Percentiles rank a stretch among this genome's conserved stretches.
Conservation (phyloP, 2,329 filamentous ascomycete genomes). For the Xylariaceae sp. region DNA sequence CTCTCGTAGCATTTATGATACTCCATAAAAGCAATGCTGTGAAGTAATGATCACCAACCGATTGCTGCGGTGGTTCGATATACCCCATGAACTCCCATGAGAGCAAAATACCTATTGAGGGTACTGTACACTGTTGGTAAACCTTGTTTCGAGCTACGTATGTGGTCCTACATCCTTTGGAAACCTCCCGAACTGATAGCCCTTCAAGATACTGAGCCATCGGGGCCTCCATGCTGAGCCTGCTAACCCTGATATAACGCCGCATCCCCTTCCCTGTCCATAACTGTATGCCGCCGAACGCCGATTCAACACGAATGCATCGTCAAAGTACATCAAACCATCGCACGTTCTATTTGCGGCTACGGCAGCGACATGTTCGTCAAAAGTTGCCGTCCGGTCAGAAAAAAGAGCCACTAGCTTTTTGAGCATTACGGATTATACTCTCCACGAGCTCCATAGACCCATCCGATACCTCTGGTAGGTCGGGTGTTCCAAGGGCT, state of each 20-base stretch:
- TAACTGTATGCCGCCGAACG: conserved; percentile 7
- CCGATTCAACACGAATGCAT: conserved; percentile 4
- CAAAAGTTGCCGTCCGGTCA: background rate
- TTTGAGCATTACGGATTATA: conserved; percentile 31
- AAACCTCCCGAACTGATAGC: background rate
- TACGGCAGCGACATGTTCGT: background rate
- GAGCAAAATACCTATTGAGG: too few relatives aligned
- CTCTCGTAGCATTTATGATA: too few relatives aligned
- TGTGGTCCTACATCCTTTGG: background rate
- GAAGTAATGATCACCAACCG: too few relatives aligned
- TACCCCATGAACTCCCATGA: too few relatives aligned
- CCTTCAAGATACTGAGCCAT: background rate
- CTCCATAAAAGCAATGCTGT: too few relatives aligned
- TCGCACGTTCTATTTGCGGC: conserved; percentile 1
- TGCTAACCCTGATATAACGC: background rate
- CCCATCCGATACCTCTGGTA: conserved; percentile 31
- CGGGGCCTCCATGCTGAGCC: background rate
- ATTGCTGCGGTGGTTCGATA: too few relatives aligned
- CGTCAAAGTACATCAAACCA: conserved; percentile 10
- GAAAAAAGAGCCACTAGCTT: conserved; percentile 25
- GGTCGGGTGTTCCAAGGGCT: conserved; percentile 17
- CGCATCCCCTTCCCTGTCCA: background rate
- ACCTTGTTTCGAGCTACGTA: background rate
- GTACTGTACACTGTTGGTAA: too few relatives aligned
- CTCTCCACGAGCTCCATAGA: conserved; percentile 33